Base-by-base conservation (phyloP, 2,329 filamentous ascomycete species). In the Cladophialophora exuberans region DNA sequence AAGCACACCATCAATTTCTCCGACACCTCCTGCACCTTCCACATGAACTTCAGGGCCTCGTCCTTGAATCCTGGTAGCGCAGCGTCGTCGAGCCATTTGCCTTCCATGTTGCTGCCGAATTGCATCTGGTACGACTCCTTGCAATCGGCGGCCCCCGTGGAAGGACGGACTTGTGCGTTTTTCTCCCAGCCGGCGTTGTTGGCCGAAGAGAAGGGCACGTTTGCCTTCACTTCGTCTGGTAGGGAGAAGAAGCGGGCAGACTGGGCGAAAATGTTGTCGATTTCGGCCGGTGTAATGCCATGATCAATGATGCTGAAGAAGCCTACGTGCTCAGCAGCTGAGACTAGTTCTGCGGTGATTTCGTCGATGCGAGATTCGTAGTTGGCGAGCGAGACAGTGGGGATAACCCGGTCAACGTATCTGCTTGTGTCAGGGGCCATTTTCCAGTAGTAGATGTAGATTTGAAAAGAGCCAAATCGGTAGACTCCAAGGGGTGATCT, bases 91-190 rank as follows among this genome's bases (percentile, higher is more conserved):
- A 83, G 71, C 83, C 83, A 86, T 55, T 72, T 69, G 39, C 73
- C 75, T 10, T 75, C 66, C 76, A 82, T 80, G 53, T 75, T 76
- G 45, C 72, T 71, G n/a, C 83, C 81, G 58, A 83, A 84, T 64
- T 86, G 83, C 67, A 86, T 71, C 66, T 85, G 83, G 64, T 85
- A 83, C 9, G 78, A 82, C 67, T 86, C 83, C 62, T 85, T 86
- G 45, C 74, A 76, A 66, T 86, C 83, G 1, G 79, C 73, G 1
- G 73, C 71, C 9, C 83, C 83, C 0, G 83, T 86, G 2, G 79
- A 83, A 1, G 82, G 82, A 10, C 83, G 76, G 38, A 85, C 70
- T 62, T 85, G 83, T 6, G 77, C 73, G 57, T 75, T 77, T 66
- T 81, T 81, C 70, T 85, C 83, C 82, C 83, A 85, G 6, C 83